These are phyloP conservation scores for Pseudogymnoascus sp. DNA, from an alignment of 2,329 filamentous ascomycete species.

Conservation along the genomic window DNA sequence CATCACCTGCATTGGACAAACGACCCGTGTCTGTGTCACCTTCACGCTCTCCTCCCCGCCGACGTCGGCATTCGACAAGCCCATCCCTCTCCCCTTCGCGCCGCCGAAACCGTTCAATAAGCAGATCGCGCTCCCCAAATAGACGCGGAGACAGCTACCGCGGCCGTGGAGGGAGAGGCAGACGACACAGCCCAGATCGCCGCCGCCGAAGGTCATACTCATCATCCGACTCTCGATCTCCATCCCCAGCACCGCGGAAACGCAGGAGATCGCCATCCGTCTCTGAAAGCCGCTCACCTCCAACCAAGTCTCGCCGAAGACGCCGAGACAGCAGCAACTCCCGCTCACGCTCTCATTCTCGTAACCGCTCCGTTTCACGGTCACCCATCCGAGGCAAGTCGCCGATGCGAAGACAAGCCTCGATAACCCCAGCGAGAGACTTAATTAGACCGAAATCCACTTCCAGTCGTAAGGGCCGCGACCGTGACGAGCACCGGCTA, in stretches of 20 bases:
- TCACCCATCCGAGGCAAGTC: conserved; percentile 8
- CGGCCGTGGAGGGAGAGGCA: conserved; percentile 22
- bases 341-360: conserved; percentile 25
- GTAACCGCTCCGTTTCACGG: conserved; percentile 3
- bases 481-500: conserved; percentile 27
- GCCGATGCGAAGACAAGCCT: neutral
- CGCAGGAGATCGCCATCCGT: conserved; percentile 26
- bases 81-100: conserved; percentile 26
- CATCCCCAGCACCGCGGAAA: conserved; percentile 21
- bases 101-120: conserved; percentile 19
- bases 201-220: conserved; percentile 23
- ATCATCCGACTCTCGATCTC: conserved; percentile 17
- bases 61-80: conserved; percentile 23
- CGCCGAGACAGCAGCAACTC: conserved; percentile 24
- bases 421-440: conserved; percentile 10
- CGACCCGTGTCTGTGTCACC: conserved; percentile 20
- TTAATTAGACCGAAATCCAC: conserved; percentile 10
- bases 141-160: conserved; percentile 22
- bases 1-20: conserved; percentile 15
- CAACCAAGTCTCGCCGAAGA: conserved; percentile 21
- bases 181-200: conserved; percentile 26
- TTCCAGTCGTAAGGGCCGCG: conserved; percentile 20
- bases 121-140: conserved; percentile 24
- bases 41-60: conserved; percentile 25
- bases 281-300: conserved; percentile 25